Conservation (phyloP, 2,329 filamentous ascomycete species). For the Trichoderma asperellum region DNA sequence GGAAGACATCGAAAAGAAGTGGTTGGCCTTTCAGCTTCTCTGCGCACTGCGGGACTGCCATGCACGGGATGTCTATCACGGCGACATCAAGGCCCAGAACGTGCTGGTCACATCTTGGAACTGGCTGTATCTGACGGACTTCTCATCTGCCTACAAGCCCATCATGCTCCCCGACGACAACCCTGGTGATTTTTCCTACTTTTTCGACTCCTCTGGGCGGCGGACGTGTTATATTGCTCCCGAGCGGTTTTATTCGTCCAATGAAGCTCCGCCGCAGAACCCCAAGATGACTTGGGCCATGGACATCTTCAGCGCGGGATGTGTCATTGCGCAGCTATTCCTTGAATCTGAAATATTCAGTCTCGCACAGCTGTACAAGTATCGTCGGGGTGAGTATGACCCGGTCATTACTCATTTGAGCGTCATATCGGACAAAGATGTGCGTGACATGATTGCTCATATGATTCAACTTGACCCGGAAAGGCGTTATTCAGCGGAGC, state of each 20-base stretch:
- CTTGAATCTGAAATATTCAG: slow-evolving; percentile 96
- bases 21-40: slow-evolving; percentile 93
- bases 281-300: slow-evolving; percentile 82
- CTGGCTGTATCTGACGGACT: slow-evolving; percentile 98
- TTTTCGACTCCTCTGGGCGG: slow-evolving; percentile 90
- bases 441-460: slow-evolving; percentile 86
- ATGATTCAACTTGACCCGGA: slow-evolving; percentile 97
- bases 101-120: slow-evolving; percentile 98
- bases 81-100: slow-evolving; percentile 98
- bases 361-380: slow-evolving; percentile 94
- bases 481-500: slow-evolving; percentile 87
- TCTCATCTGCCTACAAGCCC: slow-evolving; percentile 93
- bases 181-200: slow-evolving; percentile 95
- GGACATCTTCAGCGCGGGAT: slow-evolving; percentile 97
- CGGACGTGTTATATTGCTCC: slow-evolving; percentile 95
- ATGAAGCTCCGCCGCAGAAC: slow-evolving; percentile 64
- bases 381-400: slow-evolving; percentile 89
- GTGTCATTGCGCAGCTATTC: slow-evolving; percentile 95
- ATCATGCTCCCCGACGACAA: slow-evolving; percentile 94
- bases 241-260: slow-evolving; percentile 80
- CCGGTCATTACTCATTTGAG: slow-evolving; percentile 78
- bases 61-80: slow-evolving; percentile 85
- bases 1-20: slow-evolving; percentile 98
- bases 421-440: slow-evolving; percentile 84
- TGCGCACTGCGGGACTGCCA: slow-evolving; percentile 93